These are phyloP conservation scores for Pyrenopolyporus hunteri DNA, from an alignment of 495 filamentous ascomycete genomes.

Conservation along the genomic window DNA sequence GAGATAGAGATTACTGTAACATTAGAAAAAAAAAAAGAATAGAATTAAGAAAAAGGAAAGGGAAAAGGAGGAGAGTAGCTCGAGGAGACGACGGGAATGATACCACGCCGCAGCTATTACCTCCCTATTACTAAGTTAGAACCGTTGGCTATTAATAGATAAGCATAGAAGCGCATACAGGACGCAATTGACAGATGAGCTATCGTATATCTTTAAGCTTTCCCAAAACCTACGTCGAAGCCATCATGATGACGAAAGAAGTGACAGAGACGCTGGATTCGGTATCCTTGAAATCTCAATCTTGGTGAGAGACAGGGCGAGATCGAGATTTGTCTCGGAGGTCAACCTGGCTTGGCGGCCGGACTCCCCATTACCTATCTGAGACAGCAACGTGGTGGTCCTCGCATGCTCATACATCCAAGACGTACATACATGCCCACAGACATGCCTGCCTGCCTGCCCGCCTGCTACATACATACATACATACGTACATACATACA, in stretches of 20 bases:
- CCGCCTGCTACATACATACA: no score
- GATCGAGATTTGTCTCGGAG: slow-evolving; percentile 38
- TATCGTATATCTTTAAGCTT: slow-evolving; percentile 22
- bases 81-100: not conserved
- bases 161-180: slow-evolving; percentile 8
- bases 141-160: slow-evolving; percentile 1
- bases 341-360: slow-evolving; percentile 25
- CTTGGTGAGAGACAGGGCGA: slow-evolving; percentile 13
- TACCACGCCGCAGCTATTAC: not conserved
- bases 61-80: not conserved
- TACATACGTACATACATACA: no score
- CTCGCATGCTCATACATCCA: slow-evolving; percentile 28
- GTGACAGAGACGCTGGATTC: slow-evolving; percentile 21
- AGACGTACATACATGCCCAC: not conserved
- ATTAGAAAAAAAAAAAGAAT: no score
- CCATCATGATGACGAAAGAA: slow-evolving; percentile 33
- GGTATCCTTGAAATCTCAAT: slow-evolving; percentile 36
- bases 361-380: slow-evolving; percentile 24
- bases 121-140: no score
- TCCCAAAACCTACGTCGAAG: not conserved
- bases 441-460: no score
- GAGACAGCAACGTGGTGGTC: slow-evolving; percentile 38
- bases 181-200: slow-evolving; percentile 24
- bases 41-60: slow-evolving; percentile 2
- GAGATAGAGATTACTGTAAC: not conserved